Evolutionary conservation across 257 asterid species (phyloP).

Genomic region (Plectranthus barbatus): DNA sequence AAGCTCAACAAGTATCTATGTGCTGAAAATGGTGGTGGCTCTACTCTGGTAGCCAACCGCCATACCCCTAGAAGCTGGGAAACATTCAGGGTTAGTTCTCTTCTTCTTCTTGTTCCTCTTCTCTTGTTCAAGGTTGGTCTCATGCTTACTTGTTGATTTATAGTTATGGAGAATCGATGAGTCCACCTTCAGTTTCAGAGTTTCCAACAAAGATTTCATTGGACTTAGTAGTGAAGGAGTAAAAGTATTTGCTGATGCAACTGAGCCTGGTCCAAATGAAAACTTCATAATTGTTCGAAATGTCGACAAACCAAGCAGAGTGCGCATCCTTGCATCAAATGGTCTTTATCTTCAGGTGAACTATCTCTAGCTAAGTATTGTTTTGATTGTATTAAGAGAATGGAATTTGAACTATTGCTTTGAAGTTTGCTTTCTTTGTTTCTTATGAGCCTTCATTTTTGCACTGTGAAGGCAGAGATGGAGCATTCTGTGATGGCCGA

Average conservation of each 20-base stretch:
- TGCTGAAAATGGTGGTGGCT: constrained; percentile 50
- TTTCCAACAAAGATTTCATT: constrained; percentile 31
- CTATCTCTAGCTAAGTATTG: neutral
- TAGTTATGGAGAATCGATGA: constrained; percentile 48
- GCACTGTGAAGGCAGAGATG: constrained; percentile 27
- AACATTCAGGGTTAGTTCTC: constrained; percentile 32
- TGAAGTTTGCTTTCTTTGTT: neutral
- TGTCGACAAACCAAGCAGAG: constrained; percentile 20
- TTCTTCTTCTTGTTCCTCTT: neutral
- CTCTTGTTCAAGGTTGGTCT: neutral
- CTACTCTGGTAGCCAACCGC: constrained; percentile 41
- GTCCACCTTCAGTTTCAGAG: constrained; percentile 41
- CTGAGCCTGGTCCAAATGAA: constrained; percentile 29
- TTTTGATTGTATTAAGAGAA: neutral
- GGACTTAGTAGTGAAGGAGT: constrained; percentile 25
- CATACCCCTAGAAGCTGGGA: constrained; percentile 39
- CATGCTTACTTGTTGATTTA: neutral
- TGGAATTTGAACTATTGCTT: neutral
- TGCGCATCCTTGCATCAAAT: constrained; percentile 33
- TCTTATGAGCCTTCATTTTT: neutral
- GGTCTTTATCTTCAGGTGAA: constrained; percentile 31
- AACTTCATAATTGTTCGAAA: constrained; percentile 22
- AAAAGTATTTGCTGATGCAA: constrained; percentile 19
- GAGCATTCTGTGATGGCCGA: constrained; percentile 29
- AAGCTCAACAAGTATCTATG: constrained; percentile 38